Evolutionary conservation across 441 rosid species (phyloP).

Genomic region (Pelargonium australe): DNA sequence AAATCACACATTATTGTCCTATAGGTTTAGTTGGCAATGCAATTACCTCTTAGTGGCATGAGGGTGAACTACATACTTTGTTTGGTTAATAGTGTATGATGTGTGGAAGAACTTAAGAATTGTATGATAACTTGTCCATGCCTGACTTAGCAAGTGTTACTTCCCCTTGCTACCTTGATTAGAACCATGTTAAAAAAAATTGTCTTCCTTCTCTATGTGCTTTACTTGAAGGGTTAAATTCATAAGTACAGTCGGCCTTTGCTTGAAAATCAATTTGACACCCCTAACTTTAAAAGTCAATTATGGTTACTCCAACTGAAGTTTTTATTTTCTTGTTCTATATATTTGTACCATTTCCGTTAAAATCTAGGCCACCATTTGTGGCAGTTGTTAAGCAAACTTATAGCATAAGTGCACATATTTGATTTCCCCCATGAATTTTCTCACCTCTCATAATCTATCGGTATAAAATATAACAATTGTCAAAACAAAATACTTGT

Average conservation of each 20-base stretch:
- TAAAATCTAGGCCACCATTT: background rate
- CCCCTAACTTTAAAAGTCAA: background rate
- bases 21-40: slow-evolving; percentile 15
- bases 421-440: too few species aligned
- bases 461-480: too few species aligned
- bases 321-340: too few species aligned
- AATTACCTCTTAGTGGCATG: background rate
- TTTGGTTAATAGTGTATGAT: background rate
- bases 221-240: too few species aligned
- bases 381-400: background rate
- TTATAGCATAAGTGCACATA: too few species aligned
- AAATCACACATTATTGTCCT: slow-evolving; percentile 9
- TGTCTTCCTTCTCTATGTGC: too few species aligned
- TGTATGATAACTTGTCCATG: slow-evolving; percentile 7
- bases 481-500: background rate
- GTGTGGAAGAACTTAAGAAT: slow-evolving; percentile 6
- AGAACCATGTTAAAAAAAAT: too few species aligned
- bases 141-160: background rate
- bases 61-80: slow-evolving; percentile 2
- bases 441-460: too few species aligned
- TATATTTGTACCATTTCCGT: too few species aligned
- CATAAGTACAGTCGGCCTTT: background rate
- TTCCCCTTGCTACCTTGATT: too few species aligned
- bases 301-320: too few species aligned
- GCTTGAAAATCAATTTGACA: background rate